Conservation (phyloP, 2,329 filamentous ascomycete genomes). For the Calonectria pteridis region DNA sequence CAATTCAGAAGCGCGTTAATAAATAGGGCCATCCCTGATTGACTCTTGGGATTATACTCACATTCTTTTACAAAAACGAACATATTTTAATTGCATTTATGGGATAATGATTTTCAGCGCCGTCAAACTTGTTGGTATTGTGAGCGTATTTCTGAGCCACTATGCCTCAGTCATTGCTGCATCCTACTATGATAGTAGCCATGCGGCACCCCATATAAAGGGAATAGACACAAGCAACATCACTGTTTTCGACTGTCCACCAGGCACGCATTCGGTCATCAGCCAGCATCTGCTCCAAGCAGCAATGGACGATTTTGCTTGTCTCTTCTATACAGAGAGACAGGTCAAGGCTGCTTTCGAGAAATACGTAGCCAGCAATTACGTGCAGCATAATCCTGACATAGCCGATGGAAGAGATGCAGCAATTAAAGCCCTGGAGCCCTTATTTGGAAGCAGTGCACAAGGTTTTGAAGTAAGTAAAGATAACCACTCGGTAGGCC, state of each 20-base stretch:
- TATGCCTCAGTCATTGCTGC: too few relatives aligned
- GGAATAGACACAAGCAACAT: not conserved
- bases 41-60: too few relatives aligned
- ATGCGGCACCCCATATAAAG: not conserved
- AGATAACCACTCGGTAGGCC: not conserved
- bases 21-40: too few relatives aligned
- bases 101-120: too few relatives aligned
- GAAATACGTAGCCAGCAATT: not conserved
- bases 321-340: not conserved
- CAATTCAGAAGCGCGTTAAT: too few relatives aligned
- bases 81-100: too few relatives aligned
- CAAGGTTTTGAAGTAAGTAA: not conserved
- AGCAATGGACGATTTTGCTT: not conserved
- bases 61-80: too few relatives aligned
- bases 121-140: too few relatives aligned
- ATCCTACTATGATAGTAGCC: too few relatives aligned
- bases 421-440: not conserved
- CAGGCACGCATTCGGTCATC: not conserved
- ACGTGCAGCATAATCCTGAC: not conserved
- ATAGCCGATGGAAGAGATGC: not conserved
- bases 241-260: not conserved
- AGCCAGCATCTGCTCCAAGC: not conserved
- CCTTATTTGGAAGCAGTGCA: not conserved
- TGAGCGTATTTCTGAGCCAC: too few relatives aligned
- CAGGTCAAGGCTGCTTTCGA: not conserved